Base-by-base conservation (phyloP, 208 protist species). In the Herpetomonas muscarum region DNA sequence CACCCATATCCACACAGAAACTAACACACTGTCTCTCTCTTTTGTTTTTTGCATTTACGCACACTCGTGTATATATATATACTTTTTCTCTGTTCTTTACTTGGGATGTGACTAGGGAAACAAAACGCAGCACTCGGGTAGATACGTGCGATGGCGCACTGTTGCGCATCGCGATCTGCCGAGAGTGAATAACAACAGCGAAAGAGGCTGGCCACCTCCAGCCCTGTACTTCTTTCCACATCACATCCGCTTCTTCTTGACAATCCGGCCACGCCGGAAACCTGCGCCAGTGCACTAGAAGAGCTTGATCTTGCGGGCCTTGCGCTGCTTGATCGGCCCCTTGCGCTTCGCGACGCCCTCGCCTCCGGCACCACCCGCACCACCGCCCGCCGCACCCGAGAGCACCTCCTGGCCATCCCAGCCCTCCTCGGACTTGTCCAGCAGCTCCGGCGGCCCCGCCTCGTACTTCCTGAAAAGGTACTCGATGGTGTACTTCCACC, bases 401-500 rank as follows among this genome's bases (percentile, higher is more conserved):
- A 76, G 25, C 59, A 86, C 80, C 61, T 93, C 79, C 9, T 78
- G 70, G 24, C 81, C 87, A 45, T 90, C 81, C 77, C 82, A 88
- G 46, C 52, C 72, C 13, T 91, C 81, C 53, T 85, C 76, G 17
- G 82, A 53, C 41, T 61, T 64, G 55, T 92, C 85, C 19, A 74
- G 59, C 50, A 96, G 76, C 70, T 93, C 83, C 30, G 85, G 83
- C 9, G 89, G 89, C 17, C 83, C 86, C 3, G 52, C 74, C 58
- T 85, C 82, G 65, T 96, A 92, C 52, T 85, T 77, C n/a, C 86
- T 77, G 46, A 93, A 96, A 17, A 96, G 69, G 47, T 90, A 93
- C 56, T 96, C 89, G 19, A 96, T 90, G 1, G 83, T 72, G 74
- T 93, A 96, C 64, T 85, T 87, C 86, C 89, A 96, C 26, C 80